Evolutionary conservation across 2,329 filamentous ascomycete genomes (phyloP).

Genomic region (Talaromyces sp.): DNA sequence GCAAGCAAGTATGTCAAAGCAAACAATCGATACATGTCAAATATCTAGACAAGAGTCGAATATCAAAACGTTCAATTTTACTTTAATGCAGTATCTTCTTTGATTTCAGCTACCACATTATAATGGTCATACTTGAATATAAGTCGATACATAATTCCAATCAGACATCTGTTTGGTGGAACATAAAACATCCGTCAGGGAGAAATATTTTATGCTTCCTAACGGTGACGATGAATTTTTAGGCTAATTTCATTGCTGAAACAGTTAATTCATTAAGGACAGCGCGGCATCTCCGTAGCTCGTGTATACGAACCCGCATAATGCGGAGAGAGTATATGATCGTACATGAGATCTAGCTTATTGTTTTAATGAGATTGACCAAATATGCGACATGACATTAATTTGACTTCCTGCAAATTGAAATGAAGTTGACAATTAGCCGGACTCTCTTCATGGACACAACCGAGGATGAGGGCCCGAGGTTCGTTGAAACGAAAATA

Average conservation of each 20-base stretch:
- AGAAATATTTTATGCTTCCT: not conserved
- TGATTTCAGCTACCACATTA: not conserved
- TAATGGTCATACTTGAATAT: not conserved
- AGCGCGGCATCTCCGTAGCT: not conserved
- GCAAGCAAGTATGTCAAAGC: not conserved
- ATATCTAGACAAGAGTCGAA: not conserved
- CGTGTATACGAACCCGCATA: not conserved
- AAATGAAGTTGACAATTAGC: not conserved
- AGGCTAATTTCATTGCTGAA: not conserved
- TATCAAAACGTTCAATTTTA: not conserved
- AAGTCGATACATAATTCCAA: not conserved
- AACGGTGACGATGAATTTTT: not conserved
- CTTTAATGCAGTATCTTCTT: not conserved
- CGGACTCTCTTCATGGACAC: not conserved
- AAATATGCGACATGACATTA: not conserved
- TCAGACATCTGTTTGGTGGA: not conserved
- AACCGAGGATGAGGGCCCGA: not conserved
- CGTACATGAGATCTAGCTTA: not conserved
- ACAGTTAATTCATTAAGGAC: not conserved
- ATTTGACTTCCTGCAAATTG: not conserved
- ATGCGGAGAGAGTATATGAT: not conserved
- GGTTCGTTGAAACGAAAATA: not conserved
- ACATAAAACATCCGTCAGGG: not conserved
- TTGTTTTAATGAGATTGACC: not conserved
- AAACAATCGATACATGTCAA: not conserved